Evolutionary conservation across 164 flowering plant genomes (phyloP).

Genomic region (Tinospora cordifolia): DNA sequence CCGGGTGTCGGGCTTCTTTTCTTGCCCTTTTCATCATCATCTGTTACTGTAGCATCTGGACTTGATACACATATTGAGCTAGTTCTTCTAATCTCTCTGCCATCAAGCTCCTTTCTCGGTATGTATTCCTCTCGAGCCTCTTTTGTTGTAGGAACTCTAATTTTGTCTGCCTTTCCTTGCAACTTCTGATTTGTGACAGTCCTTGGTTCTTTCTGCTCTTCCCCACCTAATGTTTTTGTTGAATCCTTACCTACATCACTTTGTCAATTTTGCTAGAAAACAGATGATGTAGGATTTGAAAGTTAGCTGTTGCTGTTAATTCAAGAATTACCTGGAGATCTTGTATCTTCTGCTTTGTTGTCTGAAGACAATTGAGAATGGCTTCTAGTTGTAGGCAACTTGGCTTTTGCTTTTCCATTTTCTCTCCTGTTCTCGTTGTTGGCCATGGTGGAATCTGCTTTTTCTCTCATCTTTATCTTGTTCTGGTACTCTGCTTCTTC

Average conservation of each 20-base stretch:
- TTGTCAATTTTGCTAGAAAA: background rate
- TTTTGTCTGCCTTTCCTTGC: constrained; percentile 15
- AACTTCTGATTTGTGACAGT: constrained; percentile 12
- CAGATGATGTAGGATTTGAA: background rate
- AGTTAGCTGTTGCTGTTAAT: background rate
- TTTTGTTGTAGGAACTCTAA: constrained; percentile 15
- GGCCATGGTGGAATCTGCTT: constrained; percentile 15
- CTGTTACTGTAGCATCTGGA: constrained; percentile 10
- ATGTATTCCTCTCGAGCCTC: constrained; percentile 5
- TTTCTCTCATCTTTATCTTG: constrained; percentile 17
- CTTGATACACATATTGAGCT: background rate
- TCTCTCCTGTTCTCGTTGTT: constrained; percentile 24
- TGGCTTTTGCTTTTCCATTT: constrained; percentile 4
- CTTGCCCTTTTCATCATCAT: background rate
- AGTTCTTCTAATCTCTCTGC: background rate
- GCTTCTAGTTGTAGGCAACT: constrained; percentile 13
- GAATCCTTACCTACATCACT: constrained; percentile 29
- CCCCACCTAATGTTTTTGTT: constrained; percentile 18
- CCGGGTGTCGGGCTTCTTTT: background rate
- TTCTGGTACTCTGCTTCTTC: constrained; percentile 24
- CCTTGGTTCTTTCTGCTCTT: constrained; percentile 15
- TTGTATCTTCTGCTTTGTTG: constrained; percentile 16
- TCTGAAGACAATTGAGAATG: constrained; percentile 13
- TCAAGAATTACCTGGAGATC: constrained; percentile 10
- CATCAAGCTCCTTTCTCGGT: background rate